These are phyloP conservation scores for Colletotrichum orchidophilum DNA, from an alignment of 2,329 filamentous ascomycete genomes.

Conservation along the genomic window DNA sequence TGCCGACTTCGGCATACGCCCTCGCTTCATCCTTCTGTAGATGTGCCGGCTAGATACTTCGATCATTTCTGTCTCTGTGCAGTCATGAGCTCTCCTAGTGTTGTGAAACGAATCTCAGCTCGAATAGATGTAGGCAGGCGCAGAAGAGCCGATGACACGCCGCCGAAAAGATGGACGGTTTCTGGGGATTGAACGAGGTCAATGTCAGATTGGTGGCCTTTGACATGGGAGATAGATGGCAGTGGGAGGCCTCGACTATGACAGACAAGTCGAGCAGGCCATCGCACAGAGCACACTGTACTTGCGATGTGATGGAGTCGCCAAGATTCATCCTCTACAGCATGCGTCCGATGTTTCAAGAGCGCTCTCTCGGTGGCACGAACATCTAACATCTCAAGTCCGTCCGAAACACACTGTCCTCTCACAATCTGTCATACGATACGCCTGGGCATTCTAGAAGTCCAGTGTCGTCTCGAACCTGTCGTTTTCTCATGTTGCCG, in stretches of 20 bases:
- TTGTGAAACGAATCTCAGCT: not conserved
- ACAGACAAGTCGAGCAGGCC: not conserved
- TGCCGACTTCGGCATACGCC: not conserved
- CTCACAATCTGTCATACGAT: not conserved
- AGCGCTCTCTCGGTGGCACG: not conserved
- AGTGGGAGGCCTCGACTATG: not conserved
- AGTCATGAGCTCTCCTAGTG: not conserved
- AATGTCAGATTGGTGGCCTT: not conserved
- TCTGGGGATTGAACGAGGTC: not conserved
- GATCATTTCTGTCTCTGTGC: too few species aligned
- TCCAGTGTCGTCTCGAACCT: not conserved
- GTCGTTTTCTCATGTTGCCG: not conserved
- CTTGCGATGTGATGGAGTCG: not conserved
- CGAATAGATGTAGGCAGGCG: not conserved
- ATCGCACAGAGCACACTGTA: not conserved
- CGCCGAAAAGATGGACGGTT: not conserved
- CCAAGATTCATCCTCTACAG: not conserved
- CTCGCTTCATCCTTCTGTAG: not conserved
- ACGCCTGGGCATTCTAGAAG: conserved; percentile 4
- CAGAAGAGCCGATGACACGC: not conserved
- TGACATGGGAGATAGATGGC: not conserved
- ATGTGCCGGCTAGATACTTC: too few species aligned
- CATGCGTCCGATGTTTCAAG: not conserved
- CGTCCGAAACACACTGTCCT: conserved; percentile 1
- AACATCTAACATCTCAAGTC: conserved; percentile 3